These are phyloP conservation scores for Moricandia arvensis DNA, from an alignment of 345 rosid species.

Conservation along the genomic window DNA sequence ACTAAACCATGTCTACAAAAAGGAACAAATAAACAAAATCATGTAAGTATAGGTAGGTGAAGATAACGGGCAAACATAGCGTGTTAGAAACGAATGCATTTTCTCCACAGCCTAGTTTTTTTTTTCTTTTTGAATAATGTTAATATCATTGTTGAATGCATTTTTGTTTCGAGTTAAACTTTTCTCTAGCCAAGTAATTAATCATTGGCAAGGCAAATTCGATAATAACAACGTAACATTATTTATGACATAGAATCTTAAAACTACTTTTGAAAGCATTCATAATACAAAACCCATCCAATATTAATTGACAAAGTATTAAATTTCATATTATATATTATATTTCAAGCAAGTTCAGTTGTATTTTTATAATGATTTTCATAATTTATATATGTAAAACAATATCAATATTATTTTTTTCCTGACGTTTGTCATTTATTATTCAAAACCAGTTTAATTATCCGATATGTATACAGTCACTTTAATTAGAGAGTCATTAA, in stretches of 20 bases:
- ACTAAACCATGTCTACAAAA: constrained; percentile 26
- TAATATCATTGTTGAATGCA: background rate
- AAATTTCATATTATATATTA: background rate
- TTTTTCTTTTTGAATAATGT: too few relatives aligned
- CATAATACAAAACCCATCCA: background rate
- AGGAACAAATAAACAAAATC: background rate
- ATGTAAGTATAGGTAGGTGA: constrained; percentile 6
- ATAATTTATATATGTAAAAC: background rate
- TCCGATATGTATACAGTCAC: background rate
- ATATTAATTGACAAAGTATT: background rate
- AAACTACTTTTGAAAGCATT: background rate
- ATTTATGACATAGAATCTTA: background rate
- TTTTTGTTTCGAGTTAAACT: background rate
- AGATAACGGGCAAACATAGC: background rate
- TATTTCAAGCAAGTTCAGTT: background rate
- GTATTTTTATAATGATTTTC: background rate
- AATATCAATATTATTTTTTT: background rate
- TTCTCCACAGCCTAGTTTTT: background rate
- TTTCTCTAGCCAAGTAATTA: background rate
- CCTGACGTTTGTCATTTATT: background rate
- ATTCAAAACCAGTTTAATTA: background rate
- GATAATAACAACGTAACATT: background rate
- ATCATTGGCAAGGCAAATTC: too few relatives aligned
- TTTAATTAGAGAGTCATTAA: background rate
- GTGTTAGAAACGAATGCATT: background rate